Evolutionary conservation across 1,284 basidiomycete genomes (phyloP).

Genomic region (Fistulina hepatica): DNA sequence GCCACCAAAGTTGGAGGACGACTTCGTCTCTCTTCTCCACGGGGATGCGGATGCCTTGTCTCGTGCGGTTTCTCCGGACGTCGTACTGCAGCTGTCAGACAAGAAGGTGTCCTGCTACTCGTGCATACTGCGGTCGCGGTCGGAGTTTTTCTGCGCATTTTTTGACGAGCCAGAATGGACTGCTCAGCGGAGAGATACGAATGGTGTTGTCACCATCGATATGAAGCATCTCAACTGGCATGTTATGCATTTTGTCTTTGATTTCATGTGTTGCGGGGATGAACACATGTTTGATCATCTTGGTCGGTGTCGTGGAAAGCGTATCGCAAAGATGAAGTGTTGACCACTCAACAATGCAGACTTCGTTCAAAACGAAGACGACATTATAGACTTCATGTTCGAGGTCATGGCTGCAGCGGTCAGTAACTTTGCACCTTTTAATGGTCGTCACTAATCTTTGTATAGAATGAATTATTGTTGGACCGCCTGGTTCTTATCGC

Average conservation of each 20-base stretch:
- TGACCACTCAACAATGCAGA: constrained; percentile 30
- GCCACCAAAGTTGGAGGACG: constrained; percentile 39
- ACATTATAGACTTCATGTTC: constrained; percentile 81
- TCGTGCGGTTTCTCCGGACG: constrained; percentile 44
- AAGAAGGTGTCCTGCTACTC: constrained; percentile 64
- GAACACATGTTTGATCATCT: constrained; percentile 65
- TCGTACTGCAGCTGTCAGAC: constrained; percentile 69
- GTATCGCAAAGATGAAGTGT: constrained; percentile 2
- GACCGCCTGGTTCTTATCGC: constrained; percentile 80
- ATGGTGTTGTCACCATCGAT: constrained; percentile 52
- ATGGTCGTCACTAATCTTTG: constrained; percentile 1
- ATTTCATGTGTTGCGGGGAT: constrained; percentile 69
- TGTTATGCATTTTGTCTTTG: constrained; percentile 68
- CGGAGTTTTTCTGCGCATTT: constrained; percentile 79
- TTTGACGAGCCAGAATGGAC: constrained; percentile 85
- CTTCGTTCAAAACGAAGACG: constrained; percentile 57
- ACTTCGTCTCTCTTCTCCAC: constrained; percentile 39
- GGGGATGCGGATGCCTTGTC: constrained; percentile 17
- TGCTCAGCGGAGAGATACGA: constrained; percentile 40
- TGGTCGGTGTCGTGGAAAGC: constrained; percentile 40
- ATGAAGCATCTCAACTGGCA: constrained; percentile 70
- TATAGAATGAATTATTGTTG: constrained; percentile 79
- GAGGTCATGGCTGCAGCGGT: constrained; percentile 81
- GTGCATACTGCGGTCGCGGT: constrained; percentile 68
- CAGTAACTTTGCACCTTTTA: constrained; percentile 19